A percentile compares a stretch with the other conserved stretches of the same genome.
phyloP scores from a whole-genome alignment of 2,329 filamentous ascomycete species.

The Aureobasidium pullulans region DNA sequence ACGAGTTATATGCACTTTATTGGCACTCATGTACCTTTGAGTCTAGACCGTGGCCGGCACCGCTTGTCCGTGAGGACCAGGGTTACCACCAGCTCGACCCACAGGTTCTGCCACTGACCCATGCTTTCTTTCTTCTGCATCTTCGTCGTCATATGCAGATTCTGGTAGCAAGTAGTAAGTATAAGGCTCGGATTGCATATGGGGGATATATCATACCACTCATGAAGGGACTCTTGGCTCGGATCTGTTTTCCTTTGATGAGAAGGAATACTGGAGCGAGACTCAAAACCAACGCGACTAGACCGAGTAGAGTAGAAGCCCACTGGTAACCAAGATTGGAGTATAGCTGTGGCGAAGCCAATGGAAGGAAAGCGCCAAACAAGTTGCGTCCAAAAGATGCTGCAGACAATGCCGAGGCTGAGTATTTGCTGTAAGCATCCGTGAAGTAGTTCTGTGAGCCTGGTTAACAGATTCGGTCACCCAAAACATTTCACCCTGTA shows the following conservation, averaged over 20 bases:
- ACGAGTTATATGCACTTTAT: background rate
- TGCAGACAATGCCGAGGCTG: conserved; percentile 76
- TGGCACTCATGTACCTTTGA: too few species aligned
- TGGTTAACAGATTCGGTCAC: background rate
- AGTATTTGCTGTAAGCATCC: conserved; percentile 75
- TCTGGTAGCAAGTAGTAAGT: conserved; percentile 23
- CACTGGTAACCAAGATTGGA: conserved; percentile 37
- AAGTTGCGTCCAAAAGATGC: conserved; percentile 34
- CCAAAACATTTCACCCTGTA: conserved; percentile 15
- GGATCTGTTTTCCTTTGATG: conserved; percentile 22
- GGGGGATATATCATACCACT: conserved; percentile 79
- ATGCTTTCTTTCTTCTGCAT: conserved; percentile 15
- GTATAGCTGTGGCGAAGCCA: conserved; percentile 40
- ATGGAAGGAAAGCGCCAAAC: conserved; percentile 38
- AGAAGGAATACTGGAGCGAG: conserved; percentile 35
- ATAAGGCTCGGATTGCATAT: conserved; percentile 66
- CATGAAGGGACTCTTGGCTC: conserved; percentile 40
- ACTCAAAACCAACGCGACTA: conserved; percentile 34
- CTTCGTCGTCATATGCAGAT: conserved; percentile 21
- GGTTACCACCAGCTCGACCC: background rate
- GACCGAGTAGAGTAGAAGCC: conserved; percentile 38
- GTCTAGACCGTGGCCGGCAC: background rate
- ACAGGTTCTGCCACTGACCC: background rate
- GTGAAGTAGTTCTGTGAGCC: conserved; percentile 64
- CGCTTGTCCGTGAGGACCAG: conserved; percentile 3